Percentiles rank a stretch among this genome's conserved stretches.
phyloP scores from a whole-genome alignment of 306 rosid species.

The Prunus mira region DNA sequence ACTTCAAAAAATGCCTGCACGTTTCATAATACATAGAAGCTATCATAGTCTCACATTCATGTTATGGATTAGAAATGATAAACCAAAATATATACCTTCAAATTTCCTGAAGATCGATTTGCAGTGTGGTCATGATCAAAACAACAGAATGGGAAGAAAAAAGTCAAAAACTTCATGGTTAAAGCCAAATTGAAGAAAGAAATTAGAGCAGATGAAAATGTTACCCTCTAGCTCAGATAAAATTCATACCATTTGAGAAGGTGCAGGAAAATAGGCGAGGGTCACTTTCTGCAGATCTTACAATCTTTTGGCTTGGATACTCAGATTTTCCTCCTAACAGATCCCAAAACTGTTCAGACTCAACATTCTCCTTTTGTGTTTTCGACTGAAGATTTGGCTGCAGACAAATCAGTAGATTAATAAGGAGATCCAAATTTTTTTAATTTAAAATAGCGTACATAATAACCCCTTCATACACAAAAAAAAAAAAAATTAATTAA shows the following conservation, averaged over 20 bases:
- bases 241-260: slow-evolving; percentile 58
- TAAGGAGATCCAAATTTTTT: slow-evolving; percentile 11
- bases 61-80: slow-evolving; percentile 20
- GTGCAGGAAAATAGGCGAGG: slow-evolving; percentile 81
- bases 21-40: slow-evolving; percentile 10
- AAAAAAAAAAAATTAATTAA: neutral
- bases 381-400: slow-evolving; percentile 88
- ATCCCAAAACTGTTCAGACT: slow-evolving; percentile 92
- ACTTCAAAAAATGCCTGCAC: slow-evolving; percentile 2
- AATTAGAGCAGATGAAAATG: slow-evolving; percentile 15
- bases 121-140: slow-evolving; percentile 28
- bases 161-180: slow-evolving; percentile 27
- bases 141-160: slow-evolving; percentile 26
- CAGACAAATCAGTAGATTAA: slow-evolving; percentile 41
- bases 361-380: slow-evolving; percentile 80
- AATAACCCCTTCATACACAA: slow-evolving; percentile 10
- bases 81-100: slow-evolving; percentile 58
- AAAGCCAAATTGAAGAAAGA: slow-evolving; percentile 14
- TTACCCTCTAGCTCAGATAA: slow-evolving; percentile 18
- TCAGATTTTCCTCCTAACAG: slow-evolving; percentile 82
- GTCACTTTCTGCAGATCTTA: slow-evolving; percentile 63
- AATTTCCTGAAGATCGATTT: slow-evolving; percentile 49
- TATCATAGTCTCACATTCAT: slow-evolving; percentile 14
- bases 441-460: neutral
- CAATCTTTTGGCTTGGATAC: slow-evolving; percentile 76